Evolutionary conservation across 1,284 basidiomycete species (phyloP).

Genomic region (Retiboletus flavoniger): DNA sequence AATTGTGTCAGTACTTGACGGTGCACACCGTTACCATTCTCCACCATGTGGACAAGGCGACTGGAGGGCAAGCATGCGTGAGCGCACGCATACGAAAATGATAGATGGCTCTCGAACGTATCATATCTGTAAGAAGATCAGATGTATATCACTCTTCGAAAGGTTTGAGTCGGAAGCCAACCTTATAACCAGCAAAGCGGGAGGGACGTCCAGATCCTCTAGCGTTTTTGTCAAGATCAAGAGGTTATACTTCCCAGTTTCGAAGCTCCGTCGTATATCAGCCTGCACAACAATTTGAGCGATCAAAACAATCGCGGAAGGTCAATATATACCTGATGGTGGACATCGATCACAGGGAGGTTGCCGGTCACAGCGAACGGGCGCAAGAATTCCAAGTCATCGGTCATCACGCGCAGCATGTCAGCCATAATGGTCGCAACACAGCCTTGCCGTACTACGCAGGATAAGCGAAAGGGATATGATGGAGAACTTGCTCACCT

Average conservation of each 20-base stretch:
- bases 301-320: not conserved
- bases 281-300: constrained; percentile 19
- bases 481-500: constrained; percentile 42
- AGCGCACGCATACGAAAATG: constrained; percentile 52
- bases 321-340: constrained; percentile 29
- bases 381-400: constrained; percentile 44
- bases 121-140: constrained; percentile 49
- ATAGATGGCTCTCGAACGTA: constrained; percentile 57
- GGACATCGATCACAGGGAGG: constrained; percentile 32
- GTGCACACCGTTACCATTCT: constrained; percentile 55
- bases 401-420: constrained; percentile 43
- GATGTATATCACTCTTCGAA: constrained; percentile 5
- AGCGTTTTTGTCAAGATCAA: constrained; percentile 56
- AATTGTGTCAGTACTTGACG: constrained; percentile 46
- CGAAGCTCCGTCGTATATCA: constrained; percentile 45
- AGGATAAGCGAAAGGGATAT: constrained; percentile 8
- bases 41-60: constrained; percentile 62
- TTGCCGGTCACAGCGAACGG: constrained; percentile 33
- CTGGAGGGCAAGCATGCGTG: constrained; percentile 46
- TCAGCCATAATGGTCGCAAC: constrained; percentile 49
- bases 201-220: constrained; percentile 58
- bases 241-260: constrained; percentile 56
- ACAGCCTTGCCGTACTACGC: constrained; percentile 44
- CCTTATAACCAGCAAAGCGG: constrained; percentile 58
- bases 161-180: constrained; percentile 32